Evolutionary conservation across 2,329 filamentous ascomycete genomes (phyloP).

Genomic region (Aureobasidium uvarum): DNA sequence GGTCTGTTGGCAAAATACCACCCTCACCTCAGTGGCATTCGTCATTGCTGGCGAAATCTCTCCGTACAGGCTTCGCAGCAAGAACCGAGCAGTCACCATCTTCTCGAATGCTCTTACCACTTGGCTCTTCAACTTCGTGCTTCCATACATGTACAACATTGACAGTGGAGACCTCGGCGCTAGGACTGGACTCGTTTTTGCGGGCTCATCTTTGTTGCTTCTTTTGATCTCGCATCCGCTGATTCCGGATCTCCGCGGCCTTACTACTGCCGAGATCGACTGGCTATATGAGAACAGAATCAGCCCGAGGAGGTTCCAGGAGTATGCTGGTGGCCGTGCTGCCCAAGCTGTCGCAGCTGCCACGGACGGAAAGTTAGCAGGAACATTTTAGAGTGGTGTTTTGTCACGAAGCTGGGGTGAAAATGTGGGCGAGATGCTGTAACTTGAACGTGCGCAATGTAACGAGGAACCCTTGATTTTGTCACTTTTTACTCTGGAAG

Average conservation of each 20-base stretch:
- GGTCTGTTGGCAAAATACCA: slow-evolving; percentile 42
- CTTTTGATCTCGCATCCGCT: background rate
- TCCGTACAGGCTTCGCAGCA: slow-evolving; percentile 46
- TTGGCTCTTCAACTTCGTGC: slow-evolving; percentile 47
- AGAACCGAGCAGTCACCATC: slow-evolving; percentile 36
- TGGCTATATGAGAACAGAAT: background rate
- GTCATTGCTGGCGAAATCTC: slow-evolving; percentile 48
- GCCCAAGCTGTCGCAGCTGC: background rate
- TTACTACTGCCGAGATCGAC: background rate
- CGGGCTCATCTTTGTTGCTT: background rate
- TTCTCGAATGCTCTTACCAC: slow-evolving; percentile 44
- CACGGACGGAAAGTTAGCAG: background rate
- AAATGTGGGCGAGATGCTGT: too few relatives aligned
- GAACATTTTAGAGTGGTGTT: too few relatives aligned
- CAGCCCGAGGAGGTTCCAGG: background rate
- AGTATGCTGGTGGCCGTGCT: background rate
- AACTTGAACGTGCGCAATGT: too few relatives aligned
- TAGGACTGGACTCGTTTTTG: slow-evolving; percentile 42
- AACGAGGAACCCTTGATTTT: too few relatives aligned
- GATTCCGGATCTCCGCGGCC: background rate
- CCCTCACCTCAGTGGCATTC: slow-evolving; percentile 48
- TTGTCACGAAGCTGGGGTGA: too few relatives aligned
- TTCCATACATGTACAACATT: slow-evolving; percentile 55
- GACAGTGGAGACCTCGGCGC: slow-evolving; percentile 45
- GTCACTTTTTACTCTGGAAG: too few relatives aligned